Percentiles rank a stretch among this genome's conserved stretches.
Conservation (phyloP, 495 filamentous ascomycete species). For the Penicillium argentinense region DNA sequence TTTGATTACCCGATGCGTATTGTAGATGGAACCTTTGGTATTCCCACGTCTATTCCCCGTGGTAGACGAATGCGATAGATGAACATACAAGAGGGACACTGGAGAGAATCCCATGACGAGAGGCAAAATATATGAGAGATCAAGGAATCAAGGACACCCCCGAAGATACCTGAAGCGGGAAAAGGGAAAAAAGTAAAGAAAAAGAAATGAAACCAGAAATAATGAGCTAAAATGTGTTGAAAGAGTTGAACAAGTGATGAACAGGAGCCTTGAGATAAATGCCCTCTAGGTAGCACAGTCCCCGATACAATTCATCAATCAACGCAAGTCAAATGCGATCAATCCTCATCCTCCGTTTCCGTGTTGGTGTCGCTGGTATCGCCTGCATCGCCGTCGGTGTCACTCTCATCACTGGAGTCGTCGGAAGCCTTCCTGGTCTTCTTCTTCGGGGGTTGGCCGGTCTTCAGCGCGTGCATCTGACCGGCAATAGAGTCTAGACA, state of each 20-base stretch:
- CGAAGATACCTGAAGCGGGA: slow-evolving; percentile 14
- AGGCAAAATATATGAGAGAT: background rate
- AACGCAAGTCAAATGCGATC: slow-evolving; percentile 24
- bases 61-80: slow-evolving; percentile 12
- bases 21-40: slow-evolving; percentile 7
- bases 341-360: slow-evolving; percentile 69
- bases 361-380: slow-evolving; percentile 79
- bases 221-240: background rate
- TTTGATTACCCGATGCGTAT: background rate
- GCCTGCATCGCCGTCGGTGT: slow-evolving; percentile 80
- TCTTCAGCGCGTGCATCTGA: slow-evolving; percentile 89
- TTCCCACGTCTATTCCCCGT: slow-evolving; percentile 19
- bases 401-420: slow-evolving; percentile 77
- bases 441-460: slow-evolving; percentile 57
- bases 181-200: slow-evolving; percentile 6
- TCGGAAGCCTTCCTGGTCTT: slow-evolving; percentile 59
- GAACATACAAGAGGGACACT: slow-evolving; percentile 15
- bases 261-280: slow-evolving; percentile 1
- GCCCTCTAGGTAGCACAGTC: slow-evolving; percentile 21
- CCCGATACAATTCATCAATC: slow-evolving; percentile 25
- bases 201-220: slow-evolving; percentile 7
- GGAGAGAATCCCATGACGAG: slow-evolving; percentile 1
- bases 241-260: background rate
- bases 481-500: slow-evolving; percentile 84
- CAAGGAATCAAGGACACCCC: slow-evolving; percentile 6